These are phyloP conservation scores for Salvia hispanica DNA, from an alignment of 257 asterid genomes.

Conservation along the genomic window DNA sequence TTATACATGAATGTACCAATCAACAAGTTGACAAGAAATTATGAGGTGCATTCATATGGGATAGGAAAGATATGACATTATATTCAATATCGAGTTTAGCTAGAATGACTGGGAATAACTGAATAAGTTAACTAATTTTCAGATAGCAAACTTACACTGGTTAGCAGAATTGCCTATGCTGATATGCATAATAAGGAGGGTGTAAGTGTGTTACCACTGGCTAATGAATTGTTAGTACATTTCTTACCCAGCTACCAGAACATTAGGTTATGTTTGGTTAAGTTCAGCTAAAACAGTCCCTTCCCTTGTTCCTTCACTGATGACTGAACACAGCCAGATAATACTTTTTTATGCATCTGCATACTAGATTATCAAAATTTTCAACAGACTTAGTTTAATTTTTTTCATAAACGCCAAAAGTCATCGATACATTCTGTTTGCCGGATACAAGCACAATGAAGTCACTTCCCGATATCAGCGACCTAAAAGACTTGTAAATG, in stretches of 20 bases:
- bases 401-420: too few relatives aligned
- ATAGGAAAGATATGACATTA: not conserved
- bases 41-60: not conserved
- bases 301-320: too few relatives aligned
- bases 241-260: not conserved
- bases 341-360: too few relatives aligned
- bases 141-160: not conserved
- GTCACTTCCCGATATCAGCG: too few relatives aligned
- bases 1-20: not conserved
- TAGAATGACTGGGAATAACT: not conserved
- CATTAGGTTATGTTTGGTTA: not conserved
- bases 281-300: too few relatives aligned
- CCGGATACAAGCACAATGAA: too few relatives aligned
- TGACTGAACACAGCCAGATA: too few relatives aligned
- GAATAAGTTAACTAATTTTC: not conserved
- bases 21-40: slow-evolving; percentile 10
- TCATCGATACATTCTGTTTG: too few relatives aligned
- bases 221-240: slow-evolving; percentile 1
- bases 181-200: not conserved
- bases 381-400: too few relatives aligned
- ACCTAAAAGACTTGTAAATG: too few relatives aligned
- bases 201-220: not conserved
- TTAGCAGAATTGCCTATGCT: not conserved
- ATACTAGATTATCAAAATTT: too few relatives aligned
- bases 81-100: not conserved